Evolutionary conservation across 2,329 filamentous ascomycete genomes (phyloP).

Genomic region (Orbilia javanica): DNA sequence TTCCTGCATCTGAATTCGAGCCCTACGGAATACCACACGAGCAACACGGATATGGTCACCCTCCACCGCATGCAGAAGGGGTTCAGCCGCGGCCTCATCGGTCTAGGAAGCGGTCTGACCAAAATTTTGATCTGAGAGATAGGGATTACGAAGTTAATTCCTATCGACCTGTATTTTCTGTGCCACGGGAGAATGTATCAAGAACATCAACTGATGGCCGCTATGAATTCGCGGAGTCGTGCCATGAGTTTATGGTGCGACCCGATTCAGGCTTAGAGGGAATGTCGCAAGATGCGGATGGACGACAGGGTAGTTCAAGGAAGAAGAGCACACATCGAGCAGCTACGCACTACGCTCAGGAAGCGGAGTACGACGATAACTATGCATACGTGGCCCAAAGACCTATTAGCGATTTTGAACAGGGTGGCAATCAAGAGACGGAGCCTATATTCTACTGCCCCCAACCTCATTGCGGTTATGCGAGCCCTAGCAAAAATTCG

Average conservation of each 20-base stretch:
- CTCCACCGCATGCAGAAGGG: neutral
- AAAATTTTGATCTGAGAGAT: neutral
- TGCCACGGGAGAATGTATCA: neutral
- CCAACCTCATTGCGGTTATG: neutral
- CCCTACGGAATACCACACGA: slow-evolving; percentile 14
- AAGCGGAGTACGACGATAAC: neutral
- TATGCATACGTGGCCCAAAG: neutral
- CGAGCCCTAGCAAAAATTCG: neutral
- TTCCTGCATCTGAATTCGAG: neutral
- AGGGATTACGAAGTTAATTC: neutral
- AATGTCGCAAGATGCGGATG: neutral
- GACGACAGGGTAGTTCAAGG: neutral
- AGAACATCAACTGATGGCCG: neutral
- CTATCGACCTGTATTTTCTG: slow-evolving; percentile 1
- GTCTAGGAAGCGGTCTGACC: neutral
- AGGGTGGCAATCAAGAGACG: neutral
- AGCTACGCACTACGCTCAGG: neutral
- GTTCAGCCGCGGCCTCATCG: neutral
- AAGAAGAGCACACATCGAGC: neutral
- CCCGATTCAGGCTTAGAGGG: neutral
- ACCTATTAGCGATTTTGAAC: neutral
- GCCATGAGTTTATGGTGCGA: neutral
- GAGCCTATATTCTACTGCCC: neutral
- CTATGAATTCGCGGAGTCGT: slow-evolving; percentile 11
- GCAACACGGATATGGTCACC: neutral